These are phyloP conservation scores for Kazachstania sp. DNA, from an alignment of 1,139 yeast species.

Conservation along the genomic window DNA sequence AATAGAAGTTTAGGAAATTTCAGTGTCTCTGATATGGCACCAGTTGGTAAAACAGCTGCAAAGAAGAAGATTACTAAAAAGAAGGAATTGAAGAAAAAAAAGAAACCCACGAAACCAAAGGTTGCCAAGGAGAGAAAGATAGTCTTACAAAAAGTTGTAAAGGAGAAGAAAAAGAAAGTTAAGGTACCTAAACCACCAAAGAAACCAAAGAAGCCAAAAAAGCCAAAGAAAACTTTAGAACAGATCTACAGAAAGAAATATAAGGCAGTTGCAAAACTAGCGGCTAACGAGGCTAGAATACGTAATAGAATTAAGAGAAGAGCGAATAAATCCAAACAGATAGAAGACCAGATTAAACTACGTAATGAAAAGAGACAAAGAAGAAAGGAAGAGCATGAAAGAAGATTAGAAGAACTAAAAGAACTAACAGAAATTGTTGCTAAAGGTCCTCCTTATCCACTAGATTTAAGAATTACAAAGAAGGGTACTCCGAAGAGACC, in stretches of 20 bases:
- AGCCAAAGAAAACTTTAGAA: slow-evolving; percentile 13
- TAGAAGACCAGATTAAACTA: slow-evolving; percentile 10
- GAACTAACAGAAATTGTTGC: slow-evolving; percentile 29
- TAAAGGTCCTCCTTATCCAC: slow-evolving; percentile 31
- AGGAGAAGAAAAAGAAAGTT: slow-evolving; percentile 9
- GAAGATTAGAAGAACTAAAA: slow-evolving; percentile 19
- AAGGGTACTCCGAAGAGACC: slow-evolving; percentile 32
- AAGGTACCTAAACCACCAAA: slow-evolving; percentile 2
- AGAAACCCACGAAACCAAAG: not conserved
- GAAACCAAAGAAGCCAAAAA: slow-evolving; percentile 8
- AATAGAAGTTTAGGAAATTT: slow-evolving; percentile 45
- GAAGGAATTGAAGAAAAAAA: slow-evolving; percentile 20
- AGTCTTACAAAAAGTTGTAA: slow-evolving; percentile 1
- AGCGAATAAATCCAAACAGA: slow-evolving; percentile 12
- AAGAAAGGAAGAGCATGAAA: slow-evolving; percentile 18
- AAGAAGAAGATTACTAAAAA: slow-evolving; percentile 15
- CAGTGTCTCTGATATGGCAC: slow-evolving; percentile 34
- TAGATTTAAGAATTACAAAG: slow-evolving; percentile 27
- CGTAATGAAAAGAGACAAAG: slow-evolving; percentile 14
- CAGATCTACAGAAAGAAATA: slow-evolving; percentile 18
- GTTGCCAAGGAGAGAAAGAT: not conserved
- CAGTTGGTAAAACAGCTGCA: slow-evolving; percentile 7
- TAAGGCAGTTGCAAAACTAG: slow-evolving; percentile 19
- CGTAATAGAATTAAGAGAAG: slow-evolving; percentile 19
- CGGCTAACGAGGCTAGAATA: slow-evolving; percentile 24